Evolutionary conservation across 116 monocot genomes (phyloP), one percentile per base, ranked within the genome.

Genomic region (Trichopus zeylanicus): DNA sequence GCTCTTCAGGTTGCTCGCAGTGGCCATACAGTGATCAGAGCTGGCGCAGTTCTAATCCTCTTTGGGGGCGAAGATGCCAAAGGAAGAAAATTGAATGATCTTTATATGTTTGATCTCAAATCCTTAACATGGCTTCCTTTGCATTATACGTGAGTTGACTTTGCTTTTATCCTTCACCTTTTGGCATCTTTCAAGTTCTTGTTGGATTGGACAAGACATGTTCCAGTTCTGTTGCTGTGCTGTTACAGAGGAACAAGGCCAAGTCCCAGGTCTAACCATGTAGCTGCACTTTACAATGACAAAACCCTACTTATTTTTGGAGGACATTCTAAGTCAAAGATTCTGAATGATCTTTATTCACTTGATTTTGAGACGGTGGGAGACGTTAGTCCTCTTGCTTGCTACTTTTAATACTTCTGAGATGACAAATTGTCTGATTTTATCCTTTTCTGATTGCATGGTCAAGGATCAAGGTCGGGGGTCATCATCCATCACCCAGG

Each of bases 41-140:
- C 97, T 23, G 91, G 97, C 37, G 56, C 78, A 52, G 71, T 68
- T 51, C 70, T 97, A 55, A 87, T 97, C 28, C 87, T 97, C 2
- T 97, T 97, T 78, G 97, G 97, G 33, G 91, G 97, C 27, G 91
- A 97, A 74, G 84, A 84, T 71, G 33, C 49, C 26, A 97, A 87
- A 73, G 87, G 95, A 38, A 87, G 63, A 65, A 97, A 82, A 75
- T 32, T 91, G 26, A 87, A 87, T 71, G 97, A 97, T 77, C 97
- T 97, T 61, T 87, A 91, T 67, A 97, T 97, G 97, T 84, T 97
- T 69, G 91, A 97, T 79, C 63, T 97, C 67, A 97, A 91, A 57
- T 87, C 91, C 24, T 87, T 70, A 47, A 91, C 71, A 31, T 97
- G 97, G 97, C 97, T 97, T 78, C 97, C 97, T 29, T 75, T 97